These are phyloP conservation scores for Heterobasidion irregulare DNA, from an alignment of 1,284 basidiomycete genomes.

Conservation along the genomic window DNA sequence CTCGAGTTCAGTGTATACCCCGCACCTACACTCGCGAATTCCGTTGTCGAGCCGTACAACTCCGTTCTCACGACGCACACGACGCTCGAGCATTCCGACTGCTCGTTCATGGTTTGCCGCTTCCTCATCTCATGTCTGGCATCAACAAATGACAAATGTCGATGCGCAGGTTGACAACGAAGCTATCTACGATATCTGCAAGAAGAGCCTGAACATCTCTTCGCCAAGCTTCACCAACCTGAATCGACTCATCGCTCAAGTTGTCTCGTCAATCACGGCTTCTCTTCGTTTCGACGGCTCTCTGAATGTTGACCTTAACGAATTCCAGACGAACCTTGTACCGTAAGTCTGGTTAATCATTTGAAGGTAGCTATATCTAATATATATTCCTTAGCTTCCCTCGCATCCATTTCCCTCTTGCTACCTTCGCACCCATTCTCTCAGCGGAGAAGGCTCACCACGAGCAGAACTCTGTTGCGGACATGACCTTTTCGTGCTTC, in stretches of 20 bases:
- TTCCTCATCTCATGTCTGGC: background rate
- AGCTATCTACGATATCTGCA: constrained; percentile 96
- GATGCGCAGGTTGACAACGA: constrained; percentile 75
- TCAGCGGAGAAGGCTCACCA: constrained; percentile 76
- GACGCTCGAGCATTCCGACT: constrained; percentile 98
- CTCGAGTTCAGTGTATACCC: constrained; percentile 99
- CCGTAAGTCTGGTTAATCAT: constrained; percentile 30
- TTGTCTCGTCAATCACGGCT: constrained; percentile 83
- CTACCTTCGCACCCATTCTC: constrained; percentile 87
- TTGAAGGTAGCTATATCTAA: background rate
- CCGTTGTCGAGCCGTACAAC: constrained; percentile 99
- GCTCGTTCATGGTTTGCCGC: constrained; percentile 86
- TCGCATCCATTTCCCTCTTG: constrained; percentile 90
- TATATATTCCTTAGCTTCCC: constrained; percentile 33
- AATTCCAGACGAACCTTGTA: constrained; percentile 79
- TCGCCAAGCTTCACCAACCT: constrained; percentile 83
- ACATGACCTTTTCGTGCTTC: constrained; percentile 93
- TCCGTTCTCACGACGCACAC: constrained; percentile 98
- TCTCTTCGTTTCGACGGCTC: constrained; percentile 78
- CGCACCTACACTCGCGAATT: constrained; percentile 90
- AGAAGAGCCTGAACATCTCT: constrained; percentile 75
- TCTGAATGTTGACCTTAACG: constrained; percentile 77
- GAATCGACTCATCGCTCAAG: constrained; percentile 85
- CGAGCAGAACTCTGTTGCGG: constrained; percentile 89
- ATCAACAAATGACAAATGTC: constrained; percentile 4